Conservation (phyloP, 441 rosid species). For the Syzygium syzygioides region DNA sequence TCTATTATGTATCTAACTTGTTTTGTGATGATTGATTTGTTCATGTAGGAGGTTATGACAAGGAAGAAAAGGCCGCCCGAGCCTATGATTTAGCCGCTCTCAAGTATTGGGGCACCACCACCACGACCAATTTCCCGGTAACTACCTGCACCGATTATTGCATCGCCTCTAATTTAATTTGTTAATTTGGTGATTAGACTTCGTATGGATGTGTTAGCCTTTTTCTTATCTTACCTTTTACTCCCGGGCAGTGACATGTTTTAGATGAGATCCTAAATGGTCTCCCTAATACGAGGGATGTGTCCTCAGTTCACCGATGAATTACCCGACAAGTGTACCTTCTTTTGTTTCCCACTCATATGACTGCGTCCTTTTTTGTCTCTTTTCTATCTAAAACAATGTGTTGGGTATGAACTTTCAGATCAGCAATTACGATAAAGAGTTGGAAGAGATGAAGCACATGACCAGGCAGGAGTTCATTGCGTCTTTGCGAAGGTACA, state of each 20-base stretch:
- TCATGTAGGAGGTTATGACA: conserved; percentile 11
- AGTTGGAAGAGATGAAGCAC: conserved; percentile 17
- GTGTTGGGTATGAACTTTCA: neutral
- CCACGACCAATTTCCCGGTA: conserved; percentile 17
- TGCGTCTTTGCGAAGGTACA: conserved; percentile 8
- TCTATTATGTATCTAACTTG: neutral
- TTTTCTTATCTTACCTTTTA: neutral
- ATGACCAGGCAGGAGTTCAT: conserved; percentile 14
- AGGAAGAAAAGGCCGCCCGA: conserved; percentile 16
- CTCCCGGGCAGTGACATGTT: neutral
- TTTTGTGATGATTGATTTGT: neutral
- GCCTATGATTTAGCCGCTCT: conserved; percentile 14
- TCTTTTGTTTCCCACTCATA: neutral
- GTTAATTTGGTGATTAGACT: neutral
- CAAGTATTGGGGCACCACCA: conserved; percentile 12
- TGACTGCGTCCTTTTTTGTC: neutral
- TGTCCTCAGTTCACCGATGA: neutral
- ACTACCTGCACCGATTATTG: neutral
- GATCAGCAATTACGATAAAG: conserved; percentile 10
- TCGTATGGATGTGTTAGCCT: neutral
- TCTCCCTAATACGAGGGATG: conserved; percentile 2
- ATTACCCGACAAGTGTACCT: neutral
- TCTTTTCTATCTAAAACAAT: neutral
- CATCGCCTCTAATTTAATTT: neutral
- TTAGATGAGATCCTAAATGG: neutral